phyloP scores from a whole-genome alignment of 192 early-diverging fungal genomes.

The Podila verticillata region DNA sequence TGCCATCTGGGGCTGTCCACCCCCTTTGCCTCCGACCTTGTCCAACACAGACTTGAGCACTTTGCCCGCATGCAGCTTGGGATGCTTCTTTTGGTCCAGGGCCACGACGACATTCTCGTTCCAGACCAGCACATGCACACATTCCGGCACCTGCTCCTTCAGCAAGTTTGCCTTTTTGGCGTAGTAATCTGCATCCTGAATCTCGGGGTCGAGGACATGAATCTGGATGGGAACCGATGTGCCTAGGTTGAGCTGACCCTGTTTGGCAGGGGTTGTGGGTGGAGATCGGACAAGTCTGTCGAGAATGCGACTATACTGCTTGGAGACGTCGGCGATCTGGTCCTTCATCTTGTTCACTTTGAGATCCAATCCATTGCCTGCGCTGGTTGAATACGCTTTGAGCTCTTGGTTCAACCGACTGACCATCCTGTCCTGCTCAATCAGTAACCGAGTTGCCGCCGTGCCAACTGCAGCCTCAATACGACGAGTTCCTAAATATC shows the following conservation, averaged over 20 bases:
- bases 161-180: constrained; percentile 57
- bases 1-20: constrained; percentile 60
- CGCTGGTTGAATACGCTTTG: constrained; percentile 41
- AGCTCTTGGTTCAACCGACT: constrained; percentile 49
- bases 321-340: constrained; percentile 52
- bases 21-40: constrained; percentile 55
- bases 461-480: constrained; percentile 68
- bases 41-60: constrained; percentile 55
- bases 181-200: constrained; percentile 53
- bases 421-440: constrained; percentile 55
- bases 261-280: constrained; percentile 3
- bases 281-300: constrained; percentile 55
- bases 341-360: constrained; percentile 57
- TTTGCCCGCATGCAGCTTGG: constrained; percentile 32
- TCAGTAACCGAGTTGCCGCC: constrained; percentile 53
- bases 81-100: constrained; percentile 41
- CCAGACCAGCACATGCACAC: constrained; percentile 57
- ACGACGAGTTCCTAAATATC: constrained; percentile 56
- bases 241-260: constrained; percentile 13
- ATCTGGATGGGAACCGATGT: constrained; percentile 13
- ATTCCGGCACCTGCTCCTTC: constrained; percentile 34
- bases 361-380: constrained; percentile 43
- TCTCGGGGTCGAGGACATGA: constrained; percentile 50
- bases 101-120: constrained; percentile 53
- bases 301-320: constrained; percentile 39